These are phyloP conservation scores for Eimeria tenella DNA, from an alignment of 169 alveolate genomes.

Conservation along the genomic window DNA sequence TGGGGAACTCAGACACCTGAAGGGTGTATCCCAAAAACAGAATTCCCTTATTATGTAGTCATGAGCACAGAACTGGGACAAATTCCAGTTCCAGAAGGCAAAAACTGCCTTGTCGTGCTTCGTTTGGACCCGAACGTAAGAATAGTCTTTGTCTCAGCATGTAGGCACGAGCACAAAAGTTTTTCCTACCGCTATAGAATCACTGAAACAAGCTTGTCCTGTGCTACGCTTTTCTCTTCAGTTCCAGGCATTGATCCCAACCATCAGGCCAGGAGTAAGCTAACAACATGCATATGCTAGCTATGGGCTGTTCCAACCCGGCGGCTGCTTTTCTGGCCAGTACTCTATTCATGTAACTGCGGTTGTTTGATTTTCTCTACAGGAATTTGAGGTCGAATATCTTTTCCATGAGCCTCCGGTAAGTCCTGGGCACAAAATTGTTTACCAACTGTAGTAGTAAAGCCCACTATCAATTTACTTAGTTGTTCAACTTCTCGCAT, in stretches of 20 bases:
- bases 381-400: conserved; percentile 29
- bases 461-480: not conserved
- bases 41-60: conserved; percentile 54
- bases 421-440: not conserved
- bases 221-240: conserved; percentile 9
- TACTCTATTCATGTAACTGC: not conserved
- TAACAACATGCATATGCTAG: not conserved
- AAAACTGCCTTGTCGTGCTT: conserved; percentile 10
- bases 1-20: conserved; percentile 51
- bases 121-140: conserved; percentile 4
- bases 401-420: conserved; percentile 67
- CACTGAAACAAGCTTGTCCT: not conserved
- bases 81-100: conserved; percentile 44
- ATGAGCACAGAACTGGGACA: conserved; percentile 37
- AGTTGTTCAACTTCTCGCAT: not conserved
- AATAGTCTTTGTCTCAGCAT: not conserved
- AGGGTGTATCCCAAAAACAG: conserved; percentile 16
- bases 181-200: not conserved
- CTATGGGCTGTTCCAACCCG: too few species aligned
- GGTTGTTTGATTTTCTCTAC: not conserved
- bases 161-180: too few species aligned
- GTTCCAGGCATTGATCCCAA: not conserved
- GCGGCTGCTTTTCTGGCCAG: too few species aligned
- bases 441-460: not conserved
- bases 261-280: conserved; percentile 2